Conservation (phyloP, 495 filamentous ascomycete species). For the Letharia lupina region DNA sequence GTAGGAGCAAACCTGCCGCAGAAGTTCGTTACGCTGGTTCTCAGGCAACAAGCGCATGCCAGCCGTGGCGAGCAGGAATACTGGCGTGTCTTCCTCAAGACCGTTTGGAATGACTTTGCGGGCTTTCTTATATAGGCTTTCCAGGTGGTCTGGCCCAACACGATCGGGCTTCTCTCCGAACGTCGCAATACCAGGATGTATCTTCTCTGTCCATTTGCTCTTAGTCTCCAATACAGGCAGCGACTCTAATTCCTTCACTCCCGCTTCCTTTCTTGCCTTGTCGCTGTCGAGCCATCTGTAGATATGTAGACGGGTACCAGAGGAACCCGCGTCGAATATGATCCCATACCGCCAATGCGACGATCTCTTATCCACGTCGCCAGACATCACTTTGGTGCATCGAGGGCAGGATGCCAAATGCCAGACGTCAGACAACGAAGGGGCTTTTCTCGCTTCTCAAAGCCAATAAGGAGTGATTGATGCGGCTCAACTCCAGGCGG, state of each 20-base stretch:
- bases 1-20: conserved; percentile 76
- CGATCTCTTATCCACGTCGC: conserved; percentile 2
- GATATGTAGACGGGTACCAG: conserved; percentile 85
- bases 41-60: conserved; percentile 87
- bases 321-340: conserved; percentile 62
- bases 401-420: not conserved
- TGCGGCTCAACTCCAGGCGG: conserved; percentile 6
- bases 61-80: conserved; percentile 94
- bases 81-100: conserved; percentile 72
- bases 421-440: not conserved
- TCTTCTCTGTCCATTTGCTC: conserved; percentile 87
- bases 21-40: conserved; percentile 57
- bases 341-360: conserved; percentile 50
- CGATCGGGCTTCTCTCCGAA: conserved; percentile 68
- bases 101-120: conserved; percentile 69
- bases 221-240: conserved; percentile 76
- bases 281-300: conserved; percentile 82
- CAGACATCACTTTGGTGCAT: conserved; percentile 11
- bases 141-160: conserved; percentile 75
- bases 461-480: conserved; percentile 14
- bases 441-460: not conserved
- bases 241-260: conserved; percentile 50
- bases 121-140: conserved; percentile 73
- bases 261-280: conserved; percentile 54
- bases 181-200: conserved; percentile 82